A percentile compares a stretch with the other conserved stretches of the same genome.
Conservation (phyloP, 306 rosid species). For the Coriaria nepalensis region DNA sequence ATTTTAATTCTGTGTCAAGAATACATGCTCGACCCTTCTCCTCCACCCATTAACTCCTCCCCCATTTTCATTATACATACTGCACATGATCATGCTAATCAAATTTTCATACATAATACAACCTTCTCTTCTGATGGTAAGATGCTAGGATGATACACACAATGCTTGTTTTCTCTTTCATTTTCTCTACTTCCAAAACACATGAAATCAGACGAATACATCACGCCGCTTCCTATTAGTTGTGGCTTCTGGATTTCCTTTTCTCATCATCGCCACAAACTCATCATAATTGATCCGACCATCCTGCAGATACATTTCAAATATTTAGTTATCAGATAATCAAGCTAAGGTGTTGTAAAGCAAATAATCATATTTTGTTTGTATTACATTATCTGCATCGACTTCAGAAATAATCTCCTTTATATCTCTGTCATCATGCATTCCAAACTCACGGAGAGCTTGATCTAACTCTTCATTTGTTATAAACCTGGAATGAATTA, state of each 20-base stretch:
- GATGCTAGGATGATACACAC: neutral
- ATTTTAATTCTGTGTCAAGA: too few species aligned
- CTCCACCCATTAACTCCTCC: too few species aligned
- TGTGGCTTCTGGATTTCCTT: constrained; percentile 55
- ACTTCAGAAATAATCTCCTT: constrained; percentile 68
- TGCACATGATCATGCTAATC: too few species aligned
- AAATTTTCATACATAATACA: too few species aligned
- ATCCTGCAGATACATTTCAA: constrained; percentile 35
- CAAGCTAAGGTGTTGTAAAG: neutral
- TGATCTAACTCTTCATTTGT: constrained; percentile 86
- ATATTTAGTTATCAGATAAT: neutral
- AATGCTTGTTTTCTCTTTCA: constrained; percentile 1
- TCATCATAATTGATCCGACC: constrained; percentile 90
- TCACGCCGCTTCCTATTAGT: constrained; percentile 64
- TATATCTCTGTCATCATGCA: constrained; percentile 88
- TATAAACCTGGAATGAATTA: constrained; percentile 37
- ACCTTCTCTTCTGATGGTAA: neutral
- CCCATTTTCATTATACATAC: too few species aligned
- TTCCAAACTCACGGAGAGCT: constrained; percentile 67
- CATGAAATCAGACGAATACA: constrained; percentile 24
- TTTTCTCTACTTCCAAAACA: constrained; percentile 1
- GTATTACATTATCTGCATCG: constrained; percentile 72
- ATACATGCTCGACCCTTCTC: too few species aligned
- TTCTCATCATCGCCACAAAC: constrained; percentile 91
- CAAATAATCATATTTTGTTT: neutral